Conservation (phyloP, 108 stramenopile species). For the Cyclotella baltica region DNA sequence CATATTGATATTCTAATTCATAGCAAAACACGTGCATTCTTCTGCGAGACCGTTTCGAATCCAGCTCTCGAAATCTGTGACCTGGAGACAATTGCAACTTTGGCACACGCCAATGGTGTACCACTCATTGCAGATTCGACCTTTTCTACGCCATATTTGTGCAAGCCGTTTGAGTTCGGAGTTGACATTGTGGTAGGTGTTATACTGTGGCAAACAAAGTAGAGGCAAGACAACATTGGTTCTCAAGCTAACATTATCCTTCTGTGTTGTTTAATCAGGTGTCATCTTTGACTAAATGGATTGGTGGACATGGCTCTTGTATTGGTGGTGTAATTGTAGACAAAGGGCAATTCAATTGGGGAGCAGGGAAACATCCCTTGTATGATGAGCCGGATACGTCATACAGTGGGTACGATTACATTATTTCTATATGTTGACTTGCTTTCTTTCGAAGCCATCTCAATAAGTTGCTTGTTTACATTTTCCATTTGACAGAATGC, state of each 20-base stretch:
- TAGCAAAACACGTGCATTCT: conserved; percentile 84
- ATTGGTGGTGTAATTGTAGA: conserved; percentile 82
- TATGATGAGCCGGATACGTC: conserved; percentile 71
- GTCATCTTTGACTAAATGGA: conserved; percentile 90
- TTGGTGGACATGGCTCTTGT: conserved; percentile 85
- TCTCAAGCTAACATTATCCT: not conserved
- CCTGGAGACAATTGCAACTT: conserved; percentile 66
- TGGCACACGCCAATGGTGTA: conserved; percentile 68
- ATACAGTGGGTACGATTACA: conserved; percentile 57
- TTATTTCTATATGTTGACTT: not conserved
- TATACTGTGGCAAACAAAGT: too few species aligned
- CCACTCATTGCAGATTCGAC: conserved; percentile 92
- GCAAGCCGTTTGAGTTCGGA: conserved; percentile 87
- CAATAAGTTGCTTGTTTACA: not conserved
- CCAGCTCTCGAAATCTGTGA: conserved; percentile 76
- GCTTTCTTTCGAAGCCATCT: not conserved
- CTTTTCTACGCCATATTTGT: conserved; percentile 82
- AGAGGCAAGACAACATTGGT: too few species aligned
- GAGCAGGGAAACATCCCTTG: conserved; percentile 81
- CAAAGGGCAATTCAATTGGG: conserved; percentile 79
- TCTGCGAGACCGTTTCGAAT: conserved; percentile 76
- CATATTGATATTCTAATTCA: not conserved
- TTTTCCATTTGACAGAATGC: conserved; percentile 33
- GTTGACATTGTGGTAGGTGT: conserved; percentile 71
- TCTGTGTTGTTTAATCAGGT: conserved; percentile 9